A percentile compares a stretch with the other conserved stretches of the same genome.
phyloP scores from a whole-genome alignment of 1,284 basidiomycete genomes.

The Marasmius tenuissimus region DNA sequence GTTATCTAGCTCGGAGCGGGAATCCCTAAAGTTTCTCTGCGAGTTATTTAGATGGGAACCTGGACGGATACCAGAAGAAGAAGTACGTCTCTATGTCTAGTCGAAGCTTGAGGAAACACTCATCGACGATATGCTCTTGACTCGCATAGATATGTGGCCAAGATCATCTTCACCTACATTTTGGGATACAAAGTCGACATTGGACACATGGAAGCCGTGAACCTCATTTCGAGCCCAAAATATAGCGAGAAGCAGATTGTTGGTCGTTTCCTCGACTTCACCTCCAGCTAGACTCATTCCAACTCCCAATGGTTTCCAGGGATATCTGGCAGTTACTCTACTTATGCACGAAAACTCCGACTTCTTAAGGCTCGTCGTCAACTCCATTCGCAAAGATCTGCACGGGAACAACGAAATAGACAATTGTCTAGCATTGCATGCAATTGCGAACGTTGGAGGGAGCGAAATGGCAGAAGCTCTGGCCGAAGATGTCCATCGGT shows the following conservation, averaged over 20 bases:
- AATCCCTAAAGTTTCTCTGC: not conserved
- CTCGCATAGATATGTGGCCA: conserved; percentile 76
- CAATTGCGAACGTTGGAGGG: conserved; percentile 97
- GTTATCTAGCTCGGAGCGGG: not conserved
- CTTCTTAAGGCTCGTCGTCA: conserved; percentile 92
- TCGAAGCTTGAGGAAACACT: conserved; percentile 14
- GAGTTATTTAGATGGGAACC: conserved; percentile 75
- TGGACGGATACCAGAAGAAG: conserved; percentile 99
- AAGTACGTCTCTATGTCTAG: conserved; percentile 56
- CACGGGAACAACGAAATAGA: conserved; percentile 94
- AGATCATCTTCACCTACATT: conserved; percentile 99
- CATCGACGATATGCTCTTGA: not conserved
- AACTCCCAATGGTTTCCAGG: conserved; percentile 38
- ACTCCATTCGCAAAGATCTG: conserved; percentile 96
- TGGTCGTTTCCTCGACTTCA: conserved; percentile 28
- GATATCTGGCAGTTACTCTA: conserved; percentile 95
- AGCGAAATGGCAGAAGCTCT: conserved; percentile 98
- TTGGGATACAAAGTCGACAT: conserved; percentile 98
- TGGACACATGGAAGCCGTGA: conserved; percentile 99
- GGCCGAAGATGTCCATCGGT: conserved; percentile 89
- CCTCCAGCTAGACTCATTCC: conserved; percentile 13
- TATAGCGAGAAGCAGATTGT: conserved; percentile 99
- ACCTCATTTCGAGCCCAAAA: conserved; percentile 93
- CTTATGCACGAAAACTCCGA: conserved; percentile 99
- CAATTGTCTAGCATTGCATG: conserved; percentile 96